phyloP scores from a whole-genome alignment of 345 rosid genomes.

The Chamaenerion angustifolium region DNA sequence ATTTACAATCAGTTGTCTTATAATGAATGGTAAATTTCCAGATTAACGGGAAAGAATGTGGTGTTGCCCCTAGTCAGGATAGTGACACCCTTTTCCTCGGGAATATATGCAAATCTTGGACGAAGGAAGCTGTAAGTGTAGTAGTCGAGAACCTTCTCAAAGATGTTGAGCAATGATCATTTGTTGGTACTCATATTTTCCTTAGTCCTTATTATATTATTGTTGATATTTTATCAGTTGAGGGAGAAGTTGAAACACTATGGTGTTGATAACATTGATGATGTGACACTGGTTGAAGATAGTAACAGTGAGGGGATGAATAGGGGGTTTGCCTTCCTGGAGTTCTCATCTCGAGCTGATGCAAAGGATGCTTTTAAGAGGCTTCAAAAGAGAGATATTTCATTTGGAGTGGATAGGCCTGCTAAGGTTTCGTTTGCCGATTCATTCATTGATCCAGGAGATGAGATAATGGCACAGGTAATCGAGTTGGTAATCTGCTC shows the following conservation, averaged over 20 bases:
- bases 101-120: slow-evolving; percentile 95
- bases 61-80: slow-evolving; percentile 92
- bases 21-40: slow-evolving; percentile 36
- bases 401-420: slow-evolving; percentile 92
- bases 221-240: slow-evolving; percentile 51
- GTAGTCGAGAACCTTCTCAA: neutral
- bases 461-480: slow-evolving; percentile 98
- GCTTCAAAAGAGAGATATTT: slow-evolving; percentile 78
- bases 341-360: slow-evolving; percentile 83
- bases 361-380: slow-evolving; percentile 92
- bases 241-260: slow-evolving; percentile 94
- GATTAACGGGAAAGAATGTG: slow-evolving; percentile 96
- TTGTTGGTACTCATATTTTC: slow-evolving; percentile 3
- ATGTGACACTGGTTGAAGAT: slow-evolving; percentile 85
- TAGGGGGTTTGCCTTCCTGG: slow-evolving; percentile 96
- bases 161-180: neutral
- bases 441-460: slow-evolving; percentile 87
- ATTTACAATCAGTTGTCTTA: slow-evolving; percentile 16
- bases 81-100: slow-evolving; percentile 92
- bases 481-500: slow-evolving; percentile 6
- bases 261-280: slow-evolving; percentile 82
- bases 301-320: slow-evolving; percentile 74
- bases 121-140: slow-evolving; percentile 83
- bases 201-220: slow-evolving; percentile 10
- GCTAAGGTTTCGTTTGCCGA: slow-evolving; percentile 97